Base-by-base conservation (phyloP, 2,329 filamentous ascomycete genomes). In the Fusarium fujikuroi region DNA sequence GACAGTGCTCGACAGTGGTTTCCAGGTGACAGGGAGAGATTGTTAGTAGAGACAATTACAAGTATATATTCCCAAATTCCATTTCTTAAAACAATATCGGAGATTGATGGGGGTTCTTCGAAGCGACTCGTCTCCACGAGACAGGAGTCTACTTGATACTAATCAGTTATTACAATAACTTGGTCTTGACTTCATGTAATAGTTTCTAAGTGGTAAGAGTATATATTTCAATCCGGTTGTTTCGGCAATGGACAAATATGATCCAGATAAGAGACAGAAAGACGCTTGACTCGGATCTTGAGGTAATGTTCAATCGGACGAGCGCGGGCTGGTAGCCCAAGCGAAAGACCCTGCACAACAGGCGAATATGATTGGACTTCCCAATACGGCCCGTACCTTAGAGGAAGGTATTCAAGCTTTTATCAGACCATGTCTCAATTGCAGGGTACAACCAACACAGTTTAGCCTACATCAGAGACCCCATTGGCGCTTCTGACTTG, bases 131-230 rank as follows among this genome's bases (percentile, higher is more conserved):
- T 37, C 16, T 18, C 18, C 4, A 37, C 9, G 16, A 37, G 36
- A 37, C 16, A 11, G 16, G n/a, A 19, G 16, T 2, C 37, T 18
- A 12, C 10, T 21, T 21, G 5, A 4, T 0, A 25, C 9, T 11
- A 6, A 18, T 12, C 1, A 25, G 9, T 18, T 2, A 5, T 12
- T 7, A 47, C 25, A 0, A 30, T n/a, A n/a, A n/a, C n/a, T n/a
- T n/a, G n/a, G n/a, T n/a, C n/a, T n/a, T n/a, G n/a, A n/a, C n/a
- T n/a, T n/a, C n/a, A n/a, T n/a, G n/a, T n/a, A 47, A 21, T 9
- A 2, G 7, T 47, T 21, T 9, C 5, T 4, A 11, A 28, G 25
- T 30, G 12, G 4, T 23, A 30, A 30, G 2, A 30, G 2, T 7
- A 30, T 19, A 47, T 47, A 10, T 25, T 25, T 4, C 36, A 9